Conservation (phyloP, 2,329 filamentous ascomycete genomes). For the Dactylellina leptospora region DNA sequence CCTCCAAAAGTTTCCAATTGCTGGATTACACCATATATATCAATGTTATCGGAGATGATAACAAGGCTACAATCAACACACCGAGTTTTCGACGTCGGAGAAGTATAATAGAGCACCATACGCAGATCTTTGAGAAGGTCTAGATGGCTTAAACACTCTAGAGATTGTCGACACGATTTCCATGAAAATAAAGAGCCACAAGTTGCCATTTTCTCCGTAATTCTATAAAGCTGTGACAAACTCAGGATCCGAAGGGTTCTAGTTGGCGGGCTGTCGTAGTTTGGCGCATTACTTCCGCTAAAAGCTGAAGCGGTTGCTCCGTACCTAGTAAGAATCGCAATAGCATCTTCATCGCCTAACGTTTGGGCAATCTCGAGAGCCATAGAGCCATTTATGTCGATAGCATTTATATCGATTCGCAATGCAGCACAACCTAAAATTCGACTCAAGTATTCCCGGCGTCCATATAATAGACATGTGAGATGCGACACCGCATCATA, state of each 20-base stretch:
- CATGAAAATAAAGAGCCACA: neutral
- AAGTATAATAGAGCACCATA: too few relatives aligned
- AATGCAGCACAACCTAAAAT: neutral
- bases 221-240: neutral
- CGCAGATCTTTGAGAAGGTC: too few relatives aligned
- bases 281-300: neutral
- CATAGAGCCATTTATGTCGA: neutral
- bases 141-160: constrained; percentile 2
- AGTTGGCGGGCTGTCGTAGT: neutral
- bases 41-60: too few relatives aligned
- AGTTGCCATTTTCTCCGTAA: neutral
- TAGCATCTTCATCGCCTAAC: neutral
- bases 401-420: neutral
- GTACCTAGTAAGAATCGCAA: neutral
- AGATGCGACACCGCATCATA: neutral
- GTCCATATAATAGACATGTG: neutral
- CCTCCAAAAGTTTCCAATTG: too few relatives aligned
- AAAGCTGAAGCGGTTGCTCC: neutral
- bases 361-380: neutral
- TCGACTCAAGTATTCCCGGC: neutral
- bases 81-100: too few relatives aligned
- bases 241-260: neutral
- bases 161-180: constrained; percentile 9
- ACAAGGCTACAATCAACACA: too few relatives aligned
- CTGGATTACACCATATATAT: too few relatives aligned